Conservation (phyloP, 305 asterid genomes). For the Fraxinus albicans region DNA sequence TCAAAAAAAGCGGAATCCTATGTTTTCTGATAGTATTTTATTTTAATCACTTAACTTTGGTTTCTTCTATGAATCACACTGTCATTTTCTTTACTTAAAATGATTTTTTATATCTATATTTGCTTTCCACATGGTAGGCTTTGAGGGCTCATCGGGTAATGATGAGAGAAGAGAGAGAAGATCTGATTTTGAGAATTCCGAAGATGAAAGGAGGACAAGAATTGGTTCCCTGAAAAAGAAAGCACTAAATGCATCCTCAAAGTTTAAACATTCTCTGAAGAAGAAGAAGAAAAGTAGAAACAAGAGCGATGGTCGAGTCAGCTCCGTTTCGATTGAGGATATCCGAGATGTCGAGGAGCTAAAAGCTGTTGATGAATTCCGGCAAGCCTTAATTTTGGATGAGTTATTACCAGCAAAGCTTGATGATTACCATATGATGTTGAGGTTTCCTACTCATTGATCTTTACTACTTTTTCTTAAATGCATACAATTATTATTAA, state of each 20-base stretch:
- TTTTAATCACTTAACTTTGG: neutral
- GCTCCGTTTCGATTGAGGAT: conserved; percentile 41
- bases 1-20: neutral
- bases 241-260: conserved; percentile 54
- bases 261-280: conserved; percentile 40
- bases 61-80: neutral
- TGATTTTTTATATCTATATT: conserved; percentile 3
- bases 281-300: conserved; percentile 33
- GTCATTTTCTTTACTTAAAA: neutral
- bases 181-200: conserved; percentile 79
- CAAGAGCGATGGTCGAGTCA: conserved; percentile 36
- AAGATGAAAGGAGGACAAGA: conserved; percentile 76
- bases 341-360: conserved; percentile 39
- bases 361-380: conserved; percentile 36
- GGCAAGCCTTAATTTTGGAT: conserved; percentile 34
- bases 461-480: neutral
- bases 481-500: neutral
- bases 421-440: conserved; percentile 42
- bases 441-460: conserved; percentile 8
- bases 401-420: conserved; percentile 32
- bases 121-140: conserved; percentile 45
- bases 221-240: conserved; percentile 75
- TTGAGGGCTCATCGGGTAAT: conserved; percentile 70
- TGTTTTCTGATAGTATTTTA: neutral
- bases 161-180: conserved; percentile 80